Percentiles rank a stretch among this genome's conserved stretches.
Evolutionary conservation across 163 green algal genomes (phyloP).

Genomic region (Chlorella variabilis): DNA sequence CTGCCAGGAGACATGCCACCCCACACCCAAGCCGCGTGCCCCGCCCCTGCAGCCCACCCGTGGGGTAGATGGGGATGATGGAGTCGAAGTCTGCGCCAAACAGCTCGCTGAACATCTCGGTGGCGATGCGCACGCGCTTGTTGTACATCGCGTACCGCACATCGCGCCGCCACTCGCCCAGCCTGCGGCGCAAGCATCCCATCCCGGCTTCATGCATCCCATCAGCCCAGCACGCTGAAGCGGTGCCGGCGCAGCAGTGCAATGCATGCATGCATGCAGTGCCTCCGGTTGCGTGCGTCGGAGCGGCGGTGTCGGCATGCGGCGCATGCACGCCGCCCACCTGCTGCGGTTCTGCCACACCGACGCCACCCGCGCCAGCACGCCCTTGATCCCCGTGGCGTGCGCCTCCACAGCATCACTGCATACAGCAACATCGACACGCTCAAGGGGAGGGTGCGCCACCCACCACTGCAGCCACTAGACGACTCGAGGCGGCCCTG

Average conservation of each 20-base stretch:
- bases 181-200: no score
- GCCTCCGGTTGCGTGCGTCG: no score
- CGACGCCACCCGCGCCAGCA: not conserved
- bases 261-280: no score
- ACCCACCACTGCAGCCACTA: no score
- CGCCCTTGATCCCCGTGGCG: not conserved
- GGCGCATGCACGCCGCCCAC: not conserved
- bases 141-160: conserved; percentile 54
- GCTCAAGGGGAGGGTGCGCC: no score
- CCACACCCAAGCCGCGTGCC: not conserved
- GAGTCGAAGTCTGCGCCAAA: conserved; percentile 54
- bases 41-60: not conserved
- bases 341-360: conserved; percentile 28
- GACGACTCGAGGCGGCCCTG: no score
- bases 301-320: no score
- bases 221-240: no score
- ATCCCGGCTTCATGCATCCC: no score
- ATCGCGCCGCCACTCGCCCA: conserved; percentile 45
- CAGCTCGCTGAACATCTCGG: conserved; percentile 44
- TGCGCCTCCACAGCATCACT: conserved; percentile 11
- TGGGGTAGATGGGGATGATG: conserved; percentile 58
- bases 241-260: no score
- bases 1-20: not conserved
- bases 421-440: no score
- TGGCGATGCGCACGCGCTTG: conserved; percentile 45